Conservation (phyloP, 2,329 filamentous ascomycete species). For the Pseudogymnoascus sp. region DNA sequence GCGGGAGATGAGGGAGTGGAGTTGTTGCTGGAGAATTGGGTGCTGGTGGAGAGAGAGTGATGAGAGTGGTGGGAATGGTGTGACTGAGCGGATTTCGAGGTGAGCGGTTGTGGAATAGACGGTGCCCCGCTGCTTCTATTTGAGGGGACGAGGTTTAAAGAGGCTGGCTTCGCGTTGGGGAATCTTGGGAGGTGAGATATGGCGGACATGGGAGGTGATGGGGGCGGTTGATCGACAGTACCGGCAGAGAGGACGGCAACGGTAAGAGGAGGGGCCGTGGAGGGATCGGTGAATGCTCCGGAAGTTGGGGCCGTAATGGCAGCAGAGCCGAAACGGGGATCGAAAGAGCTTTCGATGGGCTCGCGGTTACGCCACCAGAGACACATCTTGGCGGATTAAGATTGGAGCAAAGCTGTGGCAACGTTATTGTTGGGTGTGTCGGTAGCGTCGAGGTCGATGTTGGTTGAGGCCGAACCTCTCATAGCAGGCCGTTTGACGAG, state of each 20-base stretch:
- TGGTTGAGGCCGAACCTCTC: not conserved
- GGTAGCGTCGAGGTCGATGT: not conserved
- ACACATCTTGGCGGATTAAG: constrained; percentile 7
- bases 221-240: not conserved
- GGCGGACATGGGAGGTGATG: not conserved
- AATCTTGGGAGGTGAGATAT: constrained; percentile 14
- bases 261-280: not conserved
- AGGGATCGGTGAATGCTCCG: constrained; percentile 17
- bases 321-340: constrained; percentile 21
- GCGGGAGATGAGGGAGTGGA: not conserved
- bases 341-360: constrained; percentile 16
- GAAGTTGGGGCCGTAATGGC: constrained; percentile 21
- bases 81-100: not conserved
- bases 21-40: constrained; percentile 4
- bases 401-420: not conserved
- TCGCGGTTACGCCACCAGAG: constrained; percentile 14
- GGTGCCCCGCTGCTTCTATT: constrained; percentile 6
- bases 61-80: not conserved
- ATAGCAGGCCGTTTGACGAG: not conserved
- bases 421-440: not conserved
- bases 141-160: not conserved
- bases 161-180: constrained; percentile 3
- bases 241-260: not conserved
- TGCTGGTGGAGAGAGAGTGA: not conserved
- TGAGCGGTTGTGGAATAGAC: constrained; percentile 9